Base-by-base conservation (phyloP, 2,329 filamentous ascomycete genomes). In the Ceratocystis albifundus region DNA sequence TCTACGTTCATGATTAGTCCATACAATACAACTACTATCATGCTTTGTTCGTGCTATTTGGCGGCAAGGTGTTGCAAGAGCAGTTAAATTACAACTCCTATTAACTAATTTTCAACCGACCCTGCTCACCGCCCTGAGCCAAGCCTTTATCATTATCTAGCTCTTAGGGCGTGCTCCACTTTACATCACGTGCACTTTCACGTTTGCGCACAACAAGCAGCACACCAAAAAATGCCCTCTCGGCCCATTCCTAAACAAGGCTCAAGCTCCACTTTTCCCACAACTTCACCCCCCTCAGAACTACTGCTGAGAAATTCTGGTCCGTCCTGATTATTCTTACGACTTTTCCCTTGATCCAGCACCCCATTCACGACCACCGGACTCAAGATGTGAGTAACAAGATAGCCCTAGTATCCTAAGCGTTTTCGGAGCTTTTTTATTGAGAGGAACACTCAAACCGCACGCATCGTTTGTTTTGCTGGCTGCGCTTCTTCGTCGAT, bases 361-460 rank as follows among this genome's bases (percentile, higher is more conserved):
- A 68, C 63, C 67, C 67, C 76, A 76, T 76, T 77, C 74, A 74
- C 73, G 70, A 73, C 71, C 73, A 75, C 73, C 73, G 73, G 75
- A 77, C 74, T 75, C 74, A 78, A 77, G 76, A 78, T 78, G 76
- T 78, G 74, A 78, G 76, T 77, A 69, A 55, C 61, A 44, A 48
- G 5, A 63, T 41, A 10, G 30, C 61, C 41, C 41, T n/a, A 15
- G 17, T 48, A 48, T 63, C 4, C 25, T 30, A 30, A 59, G 55
- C 12, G 36, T 36, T 17, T 59, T 30, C 55, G 55, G 32, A 59
- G 10, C 17, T 30, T 32, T 32, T 59, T 30, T 15, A 41, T 41
- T 15, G 48, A 53, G 55, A 59, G 28, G n/a, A 30, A 59, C 55
- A n/a, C 55, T 32, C 55, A 59, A 59, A 59, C 20, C 32, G n/a